These are phyloP conservation scores for Candida fluviatilis DNA, from an alignment of 805 yeast genomes.

Conservation along the genomic window DNA sequence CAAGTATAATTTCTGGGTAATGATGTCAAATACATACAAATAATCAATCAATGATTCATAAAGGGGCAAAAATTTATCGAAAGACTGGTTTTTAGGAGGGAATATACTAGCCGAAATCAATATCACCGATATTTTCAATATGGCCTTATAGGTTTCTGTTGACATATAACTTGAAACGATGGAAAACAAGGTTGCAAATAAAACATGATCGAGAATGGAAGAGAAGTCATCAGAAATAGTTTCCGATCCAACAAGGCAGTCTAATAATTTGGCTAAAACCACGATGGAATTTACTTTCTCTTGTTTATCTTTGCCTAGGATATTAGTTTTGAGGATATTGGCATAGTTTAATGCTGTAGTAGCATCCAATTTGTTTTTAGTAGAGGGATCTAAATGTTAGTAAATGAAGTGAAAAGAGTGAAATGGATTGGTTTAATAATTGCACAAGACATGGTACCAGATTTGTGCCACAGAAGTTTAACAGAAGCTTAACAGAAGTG, in stretches of 20 bases:
- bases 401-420: too few species aligned
- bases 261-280: constrained; percentile 50
- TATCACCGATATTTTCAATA: constrained; percentile 39
- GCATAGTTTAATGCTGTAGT: constrained; percentile 31
- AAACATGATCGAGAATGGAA: constrained; percentile 33
- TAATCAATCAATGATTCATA: constrained; percentile 33
- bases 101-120: constrained; percentile 43
- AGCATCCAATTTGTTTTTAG: constrained; percentile 23
- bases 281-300: constrained; percentile 51
- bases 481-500: too few species aligned
- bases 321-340: constrained; percentile 34
- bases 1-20: constrained; percentile 39
- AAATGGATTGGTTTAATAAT: too few species aligned
- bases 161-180: constrained; percentile 40
- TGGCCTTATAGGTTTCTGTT: constrained; percentile 42
- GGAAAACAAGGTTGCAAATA: constrained; percentile 39
- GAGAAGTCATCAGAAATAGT: constrained; percentile 34
- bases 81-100: constrained; percentile 28
- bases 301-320: constrained; percentile 44
- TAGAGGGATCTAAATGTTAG: constrained; percentile 12
- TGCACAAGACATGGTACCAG: too few species aligned
- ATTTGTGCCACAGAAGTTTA: too few species aligned
- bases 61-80: constrained; percentile 34
- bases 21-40: constrained; percentile 38
- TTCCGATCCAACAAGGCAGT: constrained; percentile 35